Evolutionary conservation across 164 flowering plant genomes (phyloP).

Genomic region (Tinospora cordifolia): DNA sequence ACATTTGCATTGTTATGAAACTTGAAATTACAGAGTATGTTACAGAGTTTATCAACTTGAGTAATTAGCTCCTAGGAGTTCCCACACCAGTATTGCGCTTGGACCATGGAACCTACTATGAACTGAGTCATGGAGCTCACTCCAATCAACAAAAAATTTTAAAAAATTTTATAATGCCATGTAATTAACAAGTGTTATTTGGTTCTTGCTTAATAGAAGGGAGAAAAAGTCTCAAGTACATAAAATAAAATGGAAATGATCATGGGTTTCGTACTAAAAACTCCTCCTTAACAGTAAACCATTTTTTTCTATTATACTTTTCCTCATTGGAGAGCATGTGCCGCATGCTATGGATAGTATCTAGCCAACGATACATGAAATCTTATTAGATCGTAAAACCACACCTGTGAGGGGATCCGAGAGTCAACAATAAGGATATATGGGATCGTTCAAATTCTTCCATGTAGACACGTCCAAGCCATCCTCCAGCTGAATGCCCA

Average conservation of each 20-base stretch:
- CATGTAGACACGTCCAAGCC: conserved; percentile 94
- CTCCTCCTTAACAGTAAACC: background rate
- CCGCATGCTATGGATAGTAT: background rate
- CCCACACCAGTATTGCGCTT: too few species aligned
- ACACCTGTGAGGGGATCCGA: conserved; percentile 87
- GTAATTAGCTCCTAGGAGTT: too few species aligned
- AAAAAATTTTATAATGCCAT: too few species aligned
- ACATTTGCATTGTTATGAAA: background rate
- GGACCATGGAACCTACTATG: too few species aligned
- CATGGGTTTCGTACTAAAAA: background rate
- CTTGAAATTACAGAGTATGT: too few species aligned
- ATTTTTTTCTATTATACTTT: background rate
- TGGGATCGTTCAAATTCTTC: conserved; percentile 68
- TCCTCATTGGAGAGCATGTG: background rate
- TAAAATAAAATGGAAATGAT: background rate
- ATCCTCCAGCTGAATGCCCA: conserved; percentile 97
- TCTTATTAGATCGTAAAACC: conserved; percentile 8
- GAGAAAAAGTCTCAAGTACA: too few species aligned
- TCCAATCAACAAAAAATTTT: too few species aligned
- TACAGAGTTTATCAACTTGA: too few species aligned
- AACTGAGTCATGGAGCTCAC: too few species aligned
- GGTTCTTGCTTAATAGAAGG: too few species aligned
- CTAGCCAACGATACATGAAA: background rate
- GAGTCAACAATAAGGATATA: conserved; percentile 74
- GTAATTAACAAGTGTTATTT: too few species aligned